Base-by-base conservation (phyloP, 768 basidiomycete species). In the Boletellus sp. region DNA sequence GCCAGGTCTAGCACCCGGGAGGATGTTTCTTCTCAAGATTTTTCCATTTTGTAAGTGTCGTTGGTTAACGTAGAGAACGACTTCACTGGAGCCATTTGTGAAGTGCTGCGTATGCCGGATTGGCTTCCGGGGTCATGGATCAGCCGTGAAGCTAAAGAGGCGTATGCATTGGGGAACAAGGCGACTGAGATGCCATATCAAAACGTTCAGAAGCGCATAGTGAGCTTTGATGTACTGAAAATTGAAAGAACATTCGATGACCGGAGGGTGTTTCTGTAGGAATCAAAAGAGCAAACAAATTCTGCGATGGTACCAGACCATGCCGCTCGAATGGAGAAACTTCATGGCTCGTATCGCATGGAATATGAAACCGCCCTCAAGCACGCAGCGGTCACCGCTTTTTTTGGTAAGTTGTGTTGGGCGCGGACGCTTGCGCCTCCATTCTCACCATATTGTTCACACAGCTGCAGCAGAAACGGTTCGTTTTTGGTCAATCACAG, bases 81-180 rank as follows among this genome's bases (percentile, higher is more conserved):
- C 1, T 8, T 34, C 31, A 20, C 17, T 33, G 24, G n/a, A 7
- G 9, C 44, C 6, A 20, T n/a, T 8, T 19, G 10, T 11, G 11
- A 38, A 55, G 58, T 59, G 15, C 38, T 36, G 10, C 15, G 35
- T 36, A 8, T 52, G 12, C 52, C 53, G 57, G 65, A 58, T 17
- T 76, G 74, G 73, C 55, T 73, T 42, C 74, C 75, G 7, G 71
- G 72, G 6, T 70, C 71, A 5, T 51, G 51, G n/a, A 68, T 74
- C 54, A 70, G 71, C 55, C 59, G 61, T 17, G 58, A 64, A 17
- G 71, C 72, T 11, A 47, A 7, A 11, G 34, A 32, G 13, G 56
- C 49, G 1, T 12, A 10, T 16, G 20, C 40, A 12, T 24, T 10
- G 45, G 37, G 32, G 32, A 26, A 20, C 13, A 41, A n/a, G 33